Evolutionary conservation across 305 asterid genomes (phyloP), one percentile per base, ranked within the genome.

Genomic region (Fraxinus nigra): DNA sequence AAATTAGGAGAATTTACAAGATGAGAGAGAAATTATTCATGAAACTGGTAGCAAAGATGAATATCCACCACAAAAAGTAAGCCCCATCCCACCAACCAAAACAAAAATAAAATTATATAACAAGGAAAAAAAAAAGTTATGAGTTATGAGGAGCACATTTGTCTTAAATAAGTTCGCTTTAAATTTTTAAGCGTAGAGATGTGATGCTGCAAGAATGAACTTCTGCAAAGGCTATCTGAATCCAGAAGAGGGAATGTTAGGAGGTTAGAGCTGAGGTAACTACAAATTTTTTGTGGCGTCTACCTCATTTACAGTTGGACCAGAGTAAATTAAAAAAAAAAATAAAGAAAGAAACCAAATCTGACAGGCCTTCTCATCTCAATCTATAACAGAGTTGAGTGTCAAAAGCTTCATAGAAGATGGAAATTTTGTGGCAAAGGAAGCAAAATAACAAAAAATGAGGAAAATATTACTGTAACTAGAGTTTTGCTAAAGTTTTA

Each of bases 1-100:
- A 59, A 38, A 13, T 83, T 81, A 10, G 20, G 79, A 65, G 61
- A 34, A 82, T 79, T 83, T 73, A 59, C 77, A 77, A 72, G 51
- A 84, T 77, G 77, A 72, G 69, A 78, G 24, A 30, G 33, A 63
- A 40, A 28, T 51, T 5, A 37, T 18, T 78, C 33, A 24, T 7
- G 67, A 40, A 56, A 56, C 26, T 56, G 26, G 26, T 56, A 56
- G 65, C 26, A 56, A 18, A 18, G 4, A 56, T 7, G 11, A 18
- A 56, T 56, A 56, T 56, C 46, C 48, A 8, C 8, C 24, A 18
- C 65, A 56, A 56, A 18, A 56, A 56, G 65, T 54, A n/a, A 54
- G 0, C 63, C 24, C 63, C 22, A 16, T 4, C 26, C 65, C 3
- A 5, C 3, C 26, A n/a, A 51, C 8, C 59, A 14, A 4, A 48